Percentiles rank a stretch among this genome's conserved stretches.
These are phyloP conservation scores for Nigrospora sphaerica DNA, from an alignment of 2,329 filamentous ascomycete genomes.

Conservation along the genomic window DNA sequence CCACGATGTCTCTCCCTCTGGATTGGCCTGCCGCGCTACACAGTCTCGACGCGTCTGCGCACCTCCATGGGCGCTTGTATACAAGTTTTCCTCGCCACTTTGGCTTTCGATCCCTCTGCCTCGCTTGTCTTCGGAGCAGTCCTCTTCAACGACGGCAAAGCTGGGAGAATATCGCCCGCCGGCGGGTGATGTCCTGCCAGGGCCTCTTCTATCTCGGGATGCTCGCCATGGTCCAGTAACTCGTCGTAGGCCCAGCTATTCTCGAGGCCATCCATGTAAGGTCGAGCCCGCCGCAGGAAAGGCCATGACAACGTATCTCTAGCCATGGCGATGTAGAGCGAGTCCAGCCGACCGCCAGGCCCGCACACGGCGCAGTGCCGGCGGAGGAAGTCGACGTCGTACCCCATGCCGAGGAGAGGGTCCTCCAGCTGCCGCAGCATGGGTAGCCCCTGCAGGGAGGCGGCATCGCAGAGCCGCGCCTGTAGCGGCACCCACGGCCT, in stretches of 20 bases:
- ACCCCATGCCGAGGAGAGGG: slow-evolving; percentile 31
- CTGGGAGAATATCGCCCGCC: slow-evolving; percentile 38
- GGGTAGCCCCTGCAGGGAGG: slow-evolving; percentile 46
- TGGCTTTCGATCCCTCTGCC: slow-evolving; percentile 24
- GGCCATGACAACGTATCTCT: slow-evolving; percentile 49
- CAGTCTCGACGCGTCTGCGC: slow-evolving; percentile 29
- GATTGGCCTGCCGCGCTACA: slow-evolving; percentile 18
- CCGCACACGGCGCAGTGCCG: slow-evolving; percentile 50
- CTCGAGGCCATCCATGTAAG: slow-evolving; percentile 46
- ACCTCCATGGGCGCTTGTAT: slow-evolving; percentile 31
- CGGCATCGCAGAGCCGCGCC: slow-evolving; percentile 49
- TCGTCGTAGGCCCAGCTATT: slow-evolving; percentile 45
- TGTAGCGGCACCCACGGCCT: slow-evolving; percentile 52
- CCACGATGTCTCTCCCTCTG: no score
- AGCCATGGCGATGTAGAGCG: slow-evolving; percentile 52
- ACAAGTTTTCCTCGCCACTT: slow-evolving; percentile 30
- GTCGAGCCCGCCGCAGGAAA: slow-evolving; percentile 37
- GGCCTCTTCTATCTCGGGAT: slow-evolving; percentile 25
- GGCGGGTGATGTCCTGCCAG: slow-evolving; percentile 31
- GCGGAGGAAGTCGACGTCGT: slow-evolving; percentile 44
- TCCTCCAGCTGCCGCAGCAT: slow-evolving; percentile 50
- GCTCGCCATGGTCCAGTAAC: slow-evolving; percentile 36
- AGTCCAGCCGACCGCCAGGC: slow-evolving; percentile 46
- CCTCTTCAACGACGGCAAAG: slow-evolving; percentile 38
- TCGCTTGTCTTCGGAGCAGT: slow-evolving; percentile 40